Evolutionary conservation across 768 basidiomycete species (phyloP).

Genomic region (Rhizopogon roseolus): DNA sequence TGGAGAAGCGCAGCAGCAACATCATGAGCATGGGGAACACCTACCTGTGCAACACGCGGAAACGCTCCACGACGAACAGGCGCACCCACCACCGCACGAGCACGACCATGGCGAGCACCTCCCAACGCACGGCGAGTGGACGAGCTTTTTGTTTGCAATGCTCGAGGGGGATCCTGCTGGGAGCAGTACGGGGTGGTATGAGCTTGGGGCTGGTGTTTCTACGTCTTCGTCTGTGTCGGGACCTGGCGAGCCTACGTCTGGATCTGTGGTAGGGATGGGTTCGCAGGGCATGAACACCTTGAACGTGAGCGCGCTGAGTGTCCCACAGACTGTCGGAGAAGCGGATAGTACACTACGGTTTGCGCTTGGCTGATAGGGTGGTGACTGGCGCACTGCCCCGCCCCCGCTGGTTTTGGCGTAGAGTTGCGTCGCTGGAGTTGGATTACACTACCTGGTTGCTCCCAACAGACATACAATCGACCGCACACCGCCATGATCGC

Average conservation of each 20-base stretch:
- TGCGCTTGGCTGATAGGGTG: constrained; percentile 14
- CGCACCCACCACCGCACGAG: background rate
- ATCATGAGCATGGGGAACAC: too few relatives aligned
- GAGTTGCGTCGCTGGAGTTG: too few relatives aligned
- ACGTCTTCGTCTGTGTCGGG: constrained; percentile 8
- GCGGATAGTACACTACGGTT: constrained; percentile 25
- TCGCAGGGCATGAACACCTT: constrained; percentile 10
- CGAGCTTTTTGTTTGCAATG: constrained; percentile 28
- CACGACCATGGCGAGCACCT: constrained; percentile 3
- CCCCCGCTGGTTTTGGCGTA: too few relatives aligned
- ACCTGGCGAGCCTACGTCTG: background rate
- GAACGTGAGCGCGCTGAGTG: background rate
- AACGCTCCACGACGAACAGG: constrained; percentile 6
- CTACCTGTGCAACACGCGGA: background rate
- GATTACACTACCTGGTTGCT: too few relatives aligned
- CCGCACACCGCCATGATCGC: too few relatives aligned
- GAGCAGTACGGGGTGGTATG: constrained; percentile 20
- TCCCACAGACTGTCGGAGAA: constrained; percentile 16
- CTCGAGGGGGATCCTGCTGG: constrained; percentile 25
- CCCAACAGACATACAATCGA: too few relatives aligned
- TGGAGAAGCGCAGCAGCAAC: too few relatives aligned
- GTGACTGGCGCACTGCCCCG: too few relatives aligned
- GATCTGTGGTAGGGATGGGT: background rate
- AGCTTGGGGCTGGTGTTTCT: constrained; percentile 19
- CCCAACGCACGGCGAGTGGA: constrained; percentile 21